These are phyloP conservation scores for Boletales sp. DNA, from an alignment of 768 basidiomycete genomes.

Conservation along the genomic window DNA sequence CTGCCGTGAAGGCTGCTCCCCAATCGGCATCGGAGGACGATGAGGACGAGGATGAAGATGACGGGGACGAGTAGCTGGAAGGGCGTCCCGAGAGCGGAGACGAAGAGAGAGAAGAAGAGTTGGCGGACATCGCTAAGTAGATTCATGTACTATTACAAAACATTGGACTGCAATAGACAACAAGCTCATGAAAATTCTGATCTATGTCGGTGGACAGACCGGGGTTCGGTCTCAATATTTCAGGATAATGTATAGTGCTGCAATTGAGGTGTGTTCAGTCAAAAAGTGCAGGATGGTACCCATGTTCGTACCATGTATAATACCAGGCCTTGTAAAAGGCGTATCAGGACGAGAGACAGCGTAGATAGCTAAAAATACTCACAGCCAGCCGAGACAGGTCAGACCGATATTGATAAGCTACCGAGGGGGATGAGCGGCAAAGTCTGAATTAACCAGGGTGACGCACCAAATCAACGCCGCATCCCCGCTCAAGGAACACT, in stretches of 20 bases:
- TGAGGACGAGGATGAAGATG: conserved; percentile 3
- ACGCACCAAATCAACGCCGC: conserved; percentile 69
- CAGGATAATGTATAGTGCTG: conserved; percentile 78
- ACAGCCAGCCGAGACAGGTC: conserved; percentile 79
- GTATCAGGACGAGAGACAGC: conserved; percentile 8
- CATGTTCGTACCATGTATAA: conserved; percentile 56
- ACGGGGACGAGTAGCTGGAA: background rate
- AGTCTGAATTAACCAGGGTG: background rate
- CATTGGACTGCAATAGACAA: conserved; percentile 4
- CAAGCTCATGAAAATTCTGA: background rate
- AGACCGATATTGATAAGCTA: conserved; percentile 72
- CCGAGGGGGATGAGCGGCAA: background rate
- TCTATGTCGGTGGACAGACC: too few species aligned
- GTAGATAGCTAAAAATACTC: conserved; percentile 25
- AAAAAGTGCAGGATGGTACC: background rate
- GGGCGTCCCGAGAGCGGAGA: too few species aligned
- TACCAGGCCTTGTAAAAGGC: conserved; percentile 56
- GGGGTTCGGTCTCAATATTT: conserved; percentile 47
- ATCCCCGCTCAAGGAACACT: conserved; percentile 88
- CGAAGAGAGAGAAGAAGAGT: too few species aligned
- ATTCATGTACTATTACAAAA: conserved; percentile 6
- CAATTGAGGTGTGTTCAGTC: conserved; percentile 10
- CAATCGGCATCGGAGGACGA: conserved; percentile 2
- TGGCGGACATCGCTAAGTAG: too few species aligned
- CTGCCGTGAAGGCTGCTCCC: background rate